Evolutionary conservation across 768 basidiomycete genomes (phyloP), one percentile per base, ranked within the genome.

Genomic region (Tricholoma sp.): DNA sequence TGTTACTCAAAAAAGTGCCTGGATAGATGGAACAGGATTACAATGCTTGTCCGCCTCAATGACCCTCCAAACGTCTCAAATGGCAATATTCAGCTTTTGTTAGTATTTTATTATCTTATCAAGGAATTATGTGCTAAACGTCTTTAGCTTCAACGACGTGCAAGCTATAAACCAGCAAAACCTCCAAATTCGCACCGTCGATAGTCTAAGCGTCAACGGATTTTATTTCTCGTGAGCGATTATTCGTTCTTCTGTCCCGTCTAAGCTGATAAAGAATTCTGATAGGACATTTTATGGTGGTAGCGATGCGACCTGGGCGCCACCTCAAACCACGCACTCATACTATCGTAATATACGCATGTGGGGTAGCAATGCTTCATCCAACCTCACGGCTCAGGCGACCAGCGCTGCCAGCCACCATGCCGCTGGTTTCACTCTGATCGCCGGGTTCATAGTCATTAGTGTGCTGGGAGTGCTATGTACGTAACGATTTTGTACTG

Each of bases 251-350:
- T 17, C n/a, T 24, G 24, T 50, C 34, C 52, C 2, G 36, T 33
- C 36, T 12, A 58, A 44, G 31, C 29, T 47, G 33, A 52, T 59
- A 18, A n/a, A 54, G 45, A 29, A 54, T 10, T 31, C 28, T 12
- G 49, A 8, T 58, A 88, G 88, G 33, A 91, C 89, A 18, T 92
- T 93, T 74, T 93, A 91, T 65, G 91, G 90, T 70, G 91, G 88
- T 74, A 59, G 67, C 57, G 88, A 94, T 63, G 55, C 72, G 4
- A 79, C 79, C 34, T 94, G 88, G 88, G 86, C 87, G 20, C 85
- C 89, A 0, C 81, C 86, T 5, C 69, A 76, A 4, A 80, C 80
- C 1, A 83, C 85, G 6, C 81, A 87, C 63, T 85, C 86, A 1
- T 93, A 88, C 68, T 94, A 81, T 75, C 84, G 88, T 59, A 88